Conservation (phyloP, 192 early-diverging fungal genomes). For the Chytriomyces sp. region DNA sequence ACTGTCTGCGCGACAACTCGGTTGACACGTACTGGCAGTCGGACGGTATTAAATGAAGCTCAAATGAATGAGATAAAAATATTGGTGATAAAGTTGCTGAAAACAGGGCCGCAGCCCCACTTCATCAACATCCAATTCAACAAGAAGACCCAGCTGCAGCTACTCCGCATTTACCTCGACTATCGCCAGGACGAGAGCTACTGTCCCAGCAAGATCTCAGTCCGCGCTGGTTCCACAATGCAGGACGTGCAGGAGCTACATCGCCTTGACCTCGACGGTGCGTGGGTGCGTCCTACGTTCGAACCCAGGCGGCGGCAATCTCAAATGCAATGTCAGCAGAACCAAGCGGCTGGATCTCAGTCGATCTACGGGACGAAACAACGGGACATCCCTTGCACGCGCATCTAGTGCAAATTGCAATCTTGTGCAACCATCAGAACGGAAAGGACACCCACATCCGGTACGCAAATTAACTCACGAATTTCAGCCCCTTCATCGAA, state of each 20-base stretch:
- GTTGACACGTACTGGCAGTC: conserved; percentile 80
- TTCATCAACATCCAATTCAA: conserved; percentile 73
- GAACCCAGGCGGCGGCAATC: not conserved
- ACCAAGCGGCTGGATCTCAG: conserved; percentile 70
- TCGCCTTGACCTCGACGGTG: conserved; percentile 22
- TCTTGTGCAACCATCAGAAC: conserved; percentile 74
- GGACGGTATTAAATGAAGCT: conserved; percentile 1
- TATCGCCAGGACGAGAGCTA: conserved; percentile 82
- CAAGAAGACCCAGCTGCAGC: conserved; percentile 59
- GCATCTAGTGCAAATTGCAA: conserved; percentile 68
- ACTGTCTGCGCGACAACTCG: conserved; percentile 66
- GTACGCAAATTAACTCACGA: conserved; percentile 34
- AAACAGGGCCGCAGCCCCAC: conserved; percentile 67
- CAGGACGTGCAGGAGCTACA: conserved; percentile 65
- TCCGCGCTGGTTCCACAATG: conserved; percentile 68
- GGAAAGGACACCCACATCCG: conserved; percentile 86
- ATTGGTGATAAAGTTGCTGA: conserved; percentile 9
- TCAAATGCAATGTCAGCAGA: conserved; percentile 53
- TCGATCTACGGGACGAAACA: conserved; percentile 53
- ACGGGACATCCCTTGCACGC: conserved; percentile 58
- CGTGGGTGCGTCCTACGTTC: not conserved
- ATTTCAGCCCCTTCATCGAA: conserved; percentile 6
- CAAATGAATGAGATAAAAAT: conserved; percentile 31
- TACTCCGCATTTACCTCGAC: conserved; percentile 63
- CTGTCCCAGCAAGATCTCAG: conserved; percentile 65